phyloP scores from a whole-genome alignment of 2,329 filamentous ascomycete species.

The Sclerotinia borealis region DNA sequence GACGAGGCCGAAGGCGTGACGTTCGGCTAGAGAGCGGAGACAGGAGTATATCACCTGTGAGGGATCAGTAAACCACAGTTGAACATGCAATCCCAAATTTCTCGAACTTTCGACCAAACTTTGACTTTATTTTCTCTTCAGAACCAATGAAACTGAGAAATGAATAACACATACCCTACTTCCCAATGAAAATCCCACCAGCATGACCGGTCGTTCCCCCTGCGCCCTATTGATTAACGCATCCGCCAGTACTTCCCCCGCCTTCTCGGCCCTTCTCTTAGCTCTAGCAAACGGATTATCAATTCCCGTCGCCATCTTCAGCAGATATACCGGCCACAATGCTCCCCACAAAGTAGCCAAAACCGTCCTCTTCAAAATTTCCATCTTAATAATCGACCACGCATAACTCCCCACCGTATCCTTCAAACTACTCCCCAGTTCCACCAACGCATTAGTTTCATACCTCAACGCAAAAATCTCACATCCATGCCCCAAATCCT shows the following conservation, averaged over 20 bases:
- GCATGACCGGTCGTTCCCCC: too few relatives aligned
- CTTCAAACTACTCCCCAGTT: constrained; percentile 67
- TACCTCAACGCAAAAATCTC: constrained; percentile 83
- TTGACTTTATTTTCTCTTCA: not conserved
- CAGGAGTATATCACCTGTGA: constrained; percentile 58
- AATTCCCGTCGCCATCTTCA: constrained; percentile 47
- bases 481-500: constrained; percentile 46
- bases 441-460: constrained; percentile 71
- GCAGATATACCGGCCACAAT: constrained; percentile 44
- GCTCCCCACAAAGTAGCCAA: constrained; percentile 40
- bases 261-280: constrained; percentile 52
- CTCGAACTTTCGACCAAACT: not conserved
- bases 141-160: constrained; percentile 31
- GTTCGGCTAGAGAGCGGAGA: constrained; percentile 51
- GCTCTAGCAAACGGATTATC: constrained; percentile 59
- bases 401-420: constrained; percentile 56
- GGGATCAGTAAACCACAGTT: constrained; percentile 29
- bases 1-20: constrained; percentile 58
- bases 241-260: constrained; percentile 55
- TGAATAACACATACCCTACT: not conserved
- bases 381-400: constrained; percentile 54
- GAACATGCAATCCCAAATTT: not conserved
- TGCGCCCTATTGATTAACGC: too few relatives aligned
- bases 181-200: not conserved
- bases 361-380: constrained; percentile 53